Base-by-base conservation (phyloP, 2,329 filamentous ascomycete genomes). In the Fusarium nodosum region DNA sequence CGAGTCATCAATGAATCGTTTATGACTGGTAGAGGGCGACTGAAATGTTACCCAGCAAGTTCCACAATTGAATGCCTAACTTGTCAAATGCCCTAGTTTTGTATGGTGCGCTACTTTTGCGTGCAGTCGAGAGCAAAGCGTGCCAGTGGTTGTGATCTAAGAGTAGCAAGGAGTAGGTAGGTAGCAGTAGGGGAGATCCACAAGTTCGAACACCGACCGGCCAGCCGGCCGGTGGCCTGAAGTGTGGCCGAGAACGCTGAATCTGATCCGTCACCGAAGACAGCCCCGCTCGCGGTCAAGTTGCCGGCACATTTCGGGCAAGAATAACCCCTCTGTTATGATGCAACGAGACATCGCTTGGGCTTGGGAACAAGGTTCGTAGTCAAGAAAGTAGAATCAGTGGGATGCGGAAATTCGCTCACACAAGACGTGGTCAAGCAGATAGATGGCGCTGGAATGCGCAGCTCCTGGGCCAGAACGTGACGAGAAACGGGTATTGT, bases 241-340 rank as follows among this genome's bases (percentile, higher is more conserved):
- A 38, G 34, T 51, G 50, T 54, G 44, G 56, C 53, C 46, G 65
- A 57, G 61, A 44, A 30, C 52, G 53, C 60, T 66, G 61, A 51
- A 34, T 61, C 47, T 61, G 66, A 63, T 69, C 71, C 54, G 69
- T 69, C 62, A 67, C 71, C 66, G 66, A 73, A 15, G 47, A 51
- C 22, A 45, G 44, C 56, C 60, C 67, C 67, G 61, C 69, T 62
- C 60, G 47, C 42, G 44, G 47, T 52, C 64, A 59, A 54, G 42
- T 60, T 38, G 34, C 52, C 47, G 45, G 54, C 52, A 36, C 45
- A 51, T 45, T 47, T 51, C 55, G 53, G 45, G 60, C 55, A 46
- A 56, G 44, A 68, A 52, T 20, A 61, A 55, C 44, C 51, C 52
- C 45, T 42, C 51, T 53, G 34, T 31, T 41, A 50, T 64, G 55